These are phyloP conservation scores for Zymoseptoria ardabiliae DNA, from an alignment of 2,329 filamentous ascomycete species.

Conservation along the genomic window DNA sequence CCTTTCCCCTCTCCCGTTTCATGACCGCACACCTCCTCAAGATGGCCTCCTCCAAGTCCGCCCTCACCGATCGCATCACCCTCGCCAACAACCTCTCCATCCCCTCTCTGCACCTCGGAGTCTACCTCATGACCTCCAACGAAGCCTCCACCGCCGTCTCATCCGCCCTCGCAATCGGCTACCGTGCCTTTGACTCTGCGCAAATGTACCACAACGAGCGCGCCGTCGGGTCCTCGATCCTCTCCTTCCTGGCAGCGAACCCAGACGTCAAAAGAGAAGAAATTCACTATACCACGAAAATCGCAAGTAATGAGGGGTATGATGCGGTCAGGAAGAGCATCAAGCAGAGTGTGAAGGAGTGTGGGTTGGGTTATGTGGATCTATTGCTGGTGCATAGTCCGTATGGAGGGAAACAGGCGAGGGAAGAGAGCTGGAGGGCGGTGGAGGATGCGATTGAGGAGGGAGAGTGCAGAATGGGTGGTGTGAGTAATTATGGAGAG, in stretches of 20 bases:
- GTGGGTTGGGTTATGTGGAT: constrained; percentile 67
- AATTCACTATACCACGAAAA: constrained; percentile 74
- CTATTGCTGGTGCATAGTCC: constrained; percentile 74
- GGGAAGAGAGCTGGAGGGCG: constrained; percentile 67
- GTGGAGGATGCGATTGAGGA: constrained; percentile 67
- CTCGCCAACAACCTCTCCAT: constrained; percentile 60
- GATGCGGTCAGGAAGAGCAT: constrained; percentile 61
- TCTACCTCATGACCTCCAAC: constrained; percentile 61
- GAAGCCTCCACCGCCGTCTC: constrained; percentile 53
- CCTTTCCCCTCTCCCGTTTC: not conserved
- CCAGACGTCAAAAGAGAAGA: constrained; percentile 54
- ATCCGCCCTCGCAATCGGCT: constrained; percentile 36
- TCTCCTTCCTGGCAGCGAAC: constrained; percentile 20
- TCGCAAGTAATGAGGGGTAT: constrained; percentile 61
- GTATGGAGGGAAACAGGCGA: constrained; percentile 61
- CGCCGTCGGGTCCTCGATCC: constrained; percentile 60
- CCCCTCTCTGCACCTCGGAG: constrained; percentile 65
- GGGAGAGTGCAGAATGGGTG: constrained; percentile 63
- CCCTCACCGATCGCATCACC: constrained; percentile 40
- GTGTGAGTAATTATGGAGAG: constrained; percentile 72
- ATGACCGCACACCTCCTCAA: constrained; percentile 2
- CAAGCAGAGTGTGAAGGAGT: constrained; percentile 54
- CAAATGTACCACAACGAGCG: constrained; percentile 66
- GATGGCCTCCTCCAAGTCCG: constrained; percentile 21
- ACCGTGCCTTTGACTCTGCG: constrained; percentile 50